Evolutionary conservation across 768 basidiomycete species (phyloP).

Genomic region (Boletus pseudo-olivaceus): DNA sequence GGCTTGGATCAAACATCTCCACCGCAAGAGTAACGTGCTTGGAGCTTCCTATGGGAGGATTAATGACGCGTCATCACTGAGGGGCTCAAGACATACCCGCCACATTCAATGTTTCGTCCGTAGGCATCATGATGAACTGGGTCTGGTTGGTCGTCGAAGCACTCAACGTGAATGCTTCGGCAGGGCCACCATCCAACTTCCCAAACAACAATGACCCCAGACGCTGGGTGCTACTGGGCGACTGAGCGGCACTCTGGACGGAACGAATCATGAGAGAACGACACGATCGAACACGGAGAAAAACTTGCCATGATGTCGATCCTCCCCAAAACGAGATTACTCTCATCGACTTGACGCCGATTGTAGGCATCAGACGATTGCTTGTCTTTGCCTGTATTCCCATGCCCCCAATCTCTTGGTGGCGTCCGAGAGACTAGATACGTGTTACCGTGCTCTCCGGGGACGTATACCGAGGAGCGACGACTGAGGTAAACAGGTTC

Average conservation of each 20-base stretch:
- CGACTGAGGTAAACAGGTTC: slow-evolving; percentile 6
- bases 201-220: slow-evolving; percentile 17
- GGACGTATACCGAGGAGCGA: slow-evolving; percentile 23
- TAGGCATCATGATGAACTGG: slow-evolving; percentile 39
- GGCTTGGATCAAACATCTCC: slow-evolving; percentile 39
- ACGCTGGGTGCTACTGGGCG: slow-evolving; percentile 4
- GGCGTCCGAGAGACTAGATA: slow-evolving; percentile 24
- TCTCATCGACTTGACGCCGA: slow-evolving; percentile 14
- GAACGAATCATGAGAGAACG: neutral
- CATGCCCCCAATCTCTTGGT: neutral
- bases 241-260: slow-evolving; percentile 6
- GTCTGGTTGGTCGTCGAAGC: slow-evolving; percentile 49
- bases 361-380: neutral
- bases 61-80: neutral
- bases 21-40: slow-evolving; percentile 43
- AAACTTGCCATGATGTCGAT: slow-evolving; percentile 49
- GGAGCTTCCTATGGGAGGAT: slow-evolving; percentile 9
- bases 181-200: slow-evolving; percentile 18
- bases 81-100: slow-evolving; percentile 11
- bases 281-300: slow-evolving; percentile 1
- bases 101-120: slow-evolving; percentile 1
- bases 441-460: slow-evolving; percentile 24
- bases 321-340: slow-evolving; percentile 35
- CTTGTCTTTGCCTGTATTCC: neutral
- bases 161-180: slow-evolving; percentile 40